These are phyloP conservation scores for Saturnispora silvae DNA, from an alignment of 805 yeast species.

Conservation along the genomic window DNA sequence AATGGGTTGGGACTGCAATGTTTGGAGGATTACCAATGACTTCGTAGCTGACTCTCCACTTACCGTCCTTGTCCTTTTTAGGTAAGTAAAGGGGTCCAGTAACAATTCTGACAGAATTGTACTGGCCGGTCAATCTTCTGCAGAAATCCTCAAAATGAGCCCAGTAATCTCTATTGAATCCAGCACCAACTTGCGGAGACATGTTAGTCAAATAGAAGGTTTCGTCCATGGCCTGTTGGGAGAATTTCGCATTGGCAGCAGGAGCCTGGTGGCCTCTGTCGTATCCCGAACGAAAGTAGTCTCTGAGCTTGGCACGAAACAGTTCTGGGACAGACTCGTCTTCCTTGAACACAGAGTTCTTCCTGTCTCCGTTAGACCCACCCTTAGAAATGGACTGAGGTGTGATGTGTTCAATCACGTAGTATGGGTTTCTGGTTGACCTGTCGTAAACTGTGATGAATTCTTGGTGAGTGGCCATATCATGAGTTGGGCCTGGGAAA, in stretches of 20 bases:
- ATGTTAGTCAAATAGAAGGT: constrained; percentile 85
- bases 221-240: constrained; percentile 89
- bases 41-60: constrained; percentile 76
- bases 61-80: constrained; percentile 63
- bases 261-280: constrained; percentile 98
- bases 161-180: constrained; percentile 97
- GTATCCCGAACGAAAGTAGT: constrained; percentile 90
- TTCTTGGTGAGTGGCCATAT: constrained; percentile 60
- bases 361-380: constrained; percentile 55
- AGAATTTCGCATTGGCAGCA: constrained; percentile 91
- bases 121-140: constrained; percentile 62
- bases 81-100: constrained; percentile 94
- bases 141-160: constrained; percentile 90
- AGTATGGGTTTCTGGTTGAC: constrained; percentile 73
- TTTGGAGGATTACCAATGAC: constrained; percentile 95
- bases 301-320: constrained; percentile 69
- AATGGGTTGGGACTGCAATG: constrained; percentile 96
- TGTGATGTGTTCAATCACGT: constrained; percentile 80
- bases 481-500: constrained; percentile 92
- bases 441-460: constrained; percentile 83
- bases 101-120: constrained; percentile 69
- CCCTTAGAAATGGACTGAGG: constrained; percentile 47
- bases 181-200: constrained; percentile 96
- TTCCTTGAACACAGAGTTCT: constrained; percentile 74
- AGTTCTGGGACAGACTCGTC: constrained; percentile 69